Conservation (phyloP, 345 rosid species). For the Camelina hispida region DNA sequence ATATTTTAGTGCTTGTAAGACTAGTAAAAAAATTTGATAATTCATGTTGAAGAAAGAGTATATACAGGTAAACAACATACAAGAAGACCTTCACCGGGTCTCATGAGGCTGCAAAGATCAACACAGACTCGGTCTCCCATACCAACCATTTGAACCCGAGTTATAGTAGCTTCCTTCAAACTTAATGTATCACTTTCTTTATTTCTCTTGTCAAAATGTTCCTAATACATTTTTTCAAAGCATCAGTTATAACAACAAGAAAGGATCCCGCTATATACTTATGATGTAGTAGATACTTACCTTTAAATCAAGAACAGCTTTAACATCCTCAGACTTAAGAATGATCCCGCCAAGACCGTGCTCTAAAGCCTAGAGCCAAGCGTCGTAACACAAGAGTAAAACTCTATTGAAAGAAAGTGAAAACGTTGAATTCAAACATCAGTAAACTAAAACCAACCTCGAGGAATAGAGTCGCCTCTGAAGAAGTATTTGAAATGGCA, state of each 20-base stretch:
- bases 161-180: slow-evolving; percentile 66
- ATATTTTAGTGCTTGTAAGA: not conserved
- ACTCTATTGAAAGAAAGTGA: not conserved
- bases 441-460: slow-evolving; percentile 56
- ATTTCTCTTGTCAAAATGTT: slow-evolving; percentile 76
- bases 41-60: slow-evolving; percentile 9
- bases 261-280: slow-evolving; percentile 6
- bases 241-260: slow-evolving; percentile 12
- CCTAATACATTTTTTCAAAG: slow-evolving; percentile 50
- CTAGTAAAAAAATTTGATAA: not conserved
- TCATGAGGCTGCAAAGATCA: slow-evolving; percentile 94
- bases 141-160: slow-evolving; percentile 62
- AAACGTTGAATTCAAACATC: not conserved
- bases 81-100: slow-evolving; percentile 92
- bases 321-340: slow-evolving; percentile 62
- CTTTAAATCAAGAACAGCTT: slow-evolving; percentile 71
- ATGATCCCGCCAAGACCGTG: slow-evolving; percentile 84
- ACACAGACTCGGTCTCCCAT: slow-evolving; percentile 96
- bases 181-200: slow-evolving; percentile 61
- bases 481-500: slow-evolving; percentile 64
- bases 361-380: slow-evolving; percentile 69
- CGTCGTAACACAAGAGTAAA: not conserved
- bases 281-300: slow-evolving; percentile 43
- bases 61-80: slow-evolving; percentile 53
- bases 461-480: slow-evolving; percentile 70